These are phyloP conservation scores for Trypethelium eluteriae DNA, from an alignment of 495 filamentous ascomycete genomes.

Conservation along the genomic window DNA sequence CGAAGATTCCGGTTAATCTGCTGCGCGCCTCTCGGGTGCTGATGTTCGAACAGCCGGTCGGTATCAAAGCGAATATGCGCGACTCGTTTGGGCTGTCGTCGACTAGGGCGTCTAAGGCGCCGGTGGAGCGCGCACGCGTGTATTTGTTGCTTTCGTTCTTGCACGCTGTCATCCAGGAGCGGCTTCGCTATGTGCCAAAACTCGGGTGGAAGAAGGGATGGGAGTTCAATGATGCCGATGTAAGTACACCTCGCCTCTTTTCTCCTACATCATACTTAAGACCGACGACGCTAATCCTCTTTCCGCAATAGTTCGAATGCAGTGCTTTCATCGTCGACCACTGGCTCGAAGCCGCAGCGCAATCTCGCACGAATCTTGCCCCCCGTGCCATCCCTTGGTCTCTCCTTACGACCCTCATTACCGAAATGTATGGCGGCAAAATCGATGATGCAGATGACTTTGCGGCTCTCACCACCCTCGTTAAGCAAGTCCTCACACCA, in stretches of 20 bases:
- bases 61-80: conserved; percentile 97
- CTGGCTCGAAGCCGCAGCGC: conserved; percentile 78
- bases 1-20: conserved; percentile 94
- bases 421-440: conserved; percentile 95
- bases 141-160: conserved; percentile 90
- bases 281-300: not conserved
- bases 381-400: conserved; percentile 94
- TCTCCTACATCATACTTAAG: not conserved
- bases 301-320: conserved; percentile 73
- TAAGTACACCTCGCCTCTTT: conserved; percentile 46
- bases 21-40: conserved; percentile 87
- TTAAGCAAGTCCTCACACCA: conserved; percentile 69
- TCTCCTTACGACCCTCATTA: conserved; percentile 85
- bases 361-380: conserved; percentile 81
- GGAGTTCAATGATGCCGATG: conserved; percentile 99
- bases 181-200: conserved; percentile 87
- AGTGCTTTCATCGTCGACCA: conserved; percentile 91
- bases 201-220: conserved; percentile 98
- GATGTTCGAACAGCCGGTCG: conserved; percentile 97
- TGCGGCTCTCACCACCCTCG: conserved; percentile 58
- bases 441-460: conserved; percentile 92
- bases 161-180: conserved; percentile 92
- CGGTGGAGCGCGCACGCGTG: conserved; percentile 83
- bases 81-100: conserved; percentile 83
- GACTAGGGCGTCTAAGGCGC: conserved; percentile 66